phyloP scores from a whole-genome alignment of 2,329 filamentous ascomycete genomes.

The Teratosphaeria nubilosa region DNA sequence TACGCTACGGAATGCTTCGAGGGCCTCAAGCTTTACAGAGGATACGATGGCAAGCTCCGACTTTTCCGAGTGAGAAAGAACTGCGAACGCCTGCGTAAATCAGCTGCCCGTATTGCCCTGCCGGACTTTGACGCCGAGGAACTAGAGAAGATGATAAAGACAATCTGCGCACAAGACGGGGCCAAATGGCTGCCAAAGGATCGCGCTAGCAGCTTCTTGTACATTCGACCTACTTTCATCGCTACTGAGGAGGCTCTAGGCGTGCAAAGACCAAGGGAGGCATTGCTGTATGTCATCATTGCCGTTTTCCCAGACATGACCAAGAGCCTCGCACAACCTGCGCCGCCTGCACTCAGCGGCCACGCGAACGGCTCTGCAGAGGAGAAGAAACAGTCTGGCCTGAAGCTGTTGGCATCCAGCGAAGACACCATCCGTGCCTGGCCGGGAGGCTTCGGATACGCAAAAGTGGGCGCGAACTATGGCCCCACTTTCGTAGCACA shows the following conservation, averaged over 20 bases:
- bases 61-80: conserved; percentile 71
- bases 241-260: conserved; percentile 72
- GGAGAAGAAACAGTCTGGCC: conserved; percentile 19
- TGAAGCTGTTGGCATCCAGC: conserved; percentile 67
- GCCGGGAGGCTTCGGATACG: conserved; percentile 86
- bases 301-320: conserved; percentile 37
- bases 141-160: conserved; percentile 62
- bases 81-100: conserved; percentile 51
- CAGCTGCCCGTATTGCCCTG: conserved; percentile 56
- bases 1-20: conserved; percentile 91
- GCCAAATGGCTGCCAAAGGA: conserved; percentile 68
- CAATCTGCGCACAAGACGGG: conserved; percentile 63
- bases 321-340: conserved; percentile 21
- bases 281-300: conserved; percentile 76
- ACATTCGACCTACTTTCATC: conserved; percentile 72
- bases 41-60: conserved; percentile 60
- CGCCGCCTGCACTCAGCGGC: conserved; percentile 18
- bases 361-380: conserved; percentile 18
- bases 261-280: conserved; percentile 68
- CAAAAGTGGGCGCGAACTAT: conserved; percentile 91
- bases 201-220: conserved; percentile 61
- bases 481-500: conserved; percentile 74
- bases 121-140: conserved; percentile 62
- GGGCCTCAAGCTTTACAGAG: conserved; percentile 64
- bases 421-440: conserved; percentile 82